These are phyloP conservation scores for Vararia minispora DNA, from an alignment of 768 basidiomycete species.

Conservation along the genomic window DNA sequence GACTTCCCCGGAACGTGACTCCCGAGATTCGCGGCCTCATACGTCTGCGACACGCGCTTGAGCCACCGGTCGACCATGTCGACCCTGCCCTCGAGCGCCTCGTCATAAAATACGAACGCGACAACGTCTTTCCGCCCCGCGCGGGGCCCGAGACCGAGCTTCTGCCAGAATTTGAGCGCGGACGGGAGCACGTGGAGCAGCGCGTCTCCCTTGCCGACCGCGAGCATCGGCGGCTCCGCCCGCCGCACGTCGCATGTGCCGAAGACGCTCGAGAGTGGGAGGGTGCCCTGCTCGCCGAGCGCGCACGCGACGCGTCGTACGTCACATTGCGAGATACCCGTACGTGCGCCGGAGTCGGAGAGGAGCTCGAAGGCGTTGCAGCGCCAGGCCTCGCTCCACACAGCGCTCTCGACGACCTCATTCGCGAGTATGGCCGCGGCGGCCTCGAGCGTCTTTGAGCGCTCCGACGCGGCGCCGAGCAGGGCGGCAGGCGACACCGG, in stretches of 20 bases:
- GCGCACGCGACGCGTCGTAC: slow-evolving; percentile 33
- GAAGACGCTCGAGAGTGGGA: slow-evolving; percentile 36
- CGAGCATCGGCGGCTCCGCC: slow-evolving; percentile 46
- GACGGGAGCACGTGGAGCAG: slow-evolving; percentile 61
- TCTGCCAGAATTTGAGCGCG: slow-evolving; percentile 78
- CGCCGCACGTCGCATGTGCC: slow-evolving; percentile 17
- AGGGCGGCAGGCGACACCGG: slow-evolving; percentile 76
- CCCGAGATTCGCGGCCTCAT: slow-evolving; percentile 60
- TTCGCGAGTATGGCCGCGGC: slow-evolving; percentile 49
- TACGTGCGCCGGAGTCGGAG: slow-evolving; percentile 13
- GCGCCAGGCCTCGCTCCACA: slow-evolving; percentile 61
- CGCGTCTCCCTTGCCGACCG: slow-evolving; percentile 56
- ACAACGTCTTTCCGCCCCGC: slow-evolving; percentile 62
- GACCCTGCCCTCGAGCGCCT: slow-evolving; percentile 36
- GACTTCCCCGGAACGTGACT: slow-evolving; percentile 41
- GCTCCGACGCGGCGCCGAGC: slow-evolving; percentile 52
- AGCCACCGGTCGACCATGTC: slow-evolving; percentile 51
- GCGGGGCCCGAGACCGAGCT: slow-evolving; percentile 61
- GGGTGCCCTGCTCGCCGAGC: slow-evolving; percentile 28
- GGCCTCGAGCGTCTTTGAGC: slow-evolving; percentile 55
- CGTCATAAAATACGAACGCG: slow-evolving; percentile 61
- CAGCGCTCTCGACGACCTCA: slow-evolving; percentile 64
- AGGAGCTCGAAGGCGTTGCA: slow-evolving; percentile 20
- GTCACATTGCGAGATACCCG: slow-evolving; percentile 50
- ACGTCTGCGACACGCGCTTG: slow-evolving; percentile 35